Evolutionary conservation across 768 basidiomycete genomes (phyloP), one percentile per base, ranked within the genome.

Genomic region (Lentinula boryana): DNA sequence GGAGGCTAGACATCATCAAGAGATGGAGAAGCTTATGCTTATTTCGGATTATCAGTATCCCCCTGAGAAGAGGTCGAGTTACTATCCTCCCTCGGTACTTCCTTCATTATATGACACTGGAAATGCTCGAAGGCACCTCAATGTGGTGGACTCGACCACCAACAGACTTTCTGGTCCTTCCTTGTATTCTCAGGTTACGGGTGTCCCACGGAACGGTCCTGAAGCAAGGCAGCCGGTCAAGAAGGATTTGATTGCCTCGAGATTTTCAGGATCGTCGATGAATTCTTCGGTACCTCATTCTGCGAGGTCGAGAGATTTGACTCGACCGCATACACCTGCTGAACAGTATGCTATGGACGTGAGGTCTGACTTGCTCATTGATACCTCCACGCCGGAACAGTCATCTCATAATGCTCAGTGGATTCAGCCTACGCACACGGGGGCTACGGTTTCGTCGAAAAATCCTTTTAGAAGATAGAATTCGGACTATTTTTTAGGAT

Each of bases 151-250:
- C 31, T 38, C 50, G 32, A 16, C 54, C 55, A 69, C 72, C 53
- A 72, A 71, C 62, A 68, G 68, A 63, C 57, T 80, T 60, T 83
- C 84, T 31, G 72, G 72, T n/a, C 74, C 72, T 16, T 87, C 85
- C 48, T 67, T 92, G 41, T 93, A 87, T 71, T 84, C 88, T 60
- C 82, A 88, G 69, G 68, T 85, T 53, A 92, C 88, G 9, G 89
- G 90, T 18, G 67, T 76, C 38, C 84, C 83, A 63, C 80, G 82
- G 35, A 75, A 75, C 31, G 81, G 76, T 44, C 85, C 90, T 5
- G 87, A 90, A 66, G 84, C 88, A n/a, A 80, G 89, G n/a, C 82
- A 86, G 71, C 88, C 89, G 18, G 78, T 89, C 64, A 81, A 80
- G 73, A 75, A 76, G 61, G 70, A 70, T 55, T 65, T 67, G 27